Conservation (phyloP, 345 rosid genomes). For the Passiflora organensis region DNA sequence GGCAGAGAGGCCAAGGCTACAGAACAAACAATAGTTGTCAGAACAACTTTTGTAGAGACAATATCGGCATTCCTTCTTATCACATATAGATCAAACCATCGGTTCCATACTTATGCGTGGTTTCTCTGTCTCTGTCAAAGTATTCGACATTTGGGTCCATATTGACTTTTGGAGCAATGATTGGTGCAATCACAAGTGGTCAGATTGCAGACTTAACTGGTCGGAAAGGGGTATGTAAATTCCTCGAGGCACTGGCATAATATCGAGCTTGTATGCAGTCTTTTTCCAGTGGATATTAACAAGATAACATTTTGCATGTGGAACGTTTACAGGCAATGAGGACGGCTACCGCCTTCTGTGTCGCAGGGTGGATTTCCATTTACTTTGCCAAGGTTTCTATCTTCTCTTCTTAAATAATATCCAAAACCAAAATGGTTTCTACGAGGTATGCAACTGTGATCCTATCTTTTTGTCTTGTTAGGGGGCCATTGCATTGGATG, state of each 20-base stretch:
- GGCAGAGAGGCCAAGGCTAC: too few species aligned
- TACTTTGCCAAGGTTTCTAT: constrained; percentile 70
- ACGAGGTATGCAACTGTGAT: background rate
- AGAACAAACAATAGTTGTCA: too few species aligned
- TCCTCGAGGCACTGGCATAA: background rate
- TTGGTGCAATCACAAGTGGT: constrained; percentile 87
- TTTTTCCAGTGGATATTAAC: constrained; percentile 6
- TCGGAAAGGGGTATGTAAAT: constrained; percentile 67
- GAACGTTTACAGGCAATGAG: constrained; percentile 64
- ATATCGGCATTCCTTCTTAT: too few species aligned
- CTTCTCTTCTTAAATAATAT: background rate
- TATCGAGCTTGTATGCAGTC: background rate
- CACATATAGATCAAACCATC: too few species aligned
- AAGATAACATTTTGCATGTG: constrained; percentile 8
- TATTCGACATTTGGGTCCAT: constrained; percentile 83
- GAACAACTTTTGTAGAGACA: background rate
- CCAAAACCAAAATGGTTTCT: constrained; percentile 2
- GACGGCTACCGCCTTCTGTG: constrained; percentile 50
- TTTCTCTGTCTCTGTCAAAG: constrained; percentile 27
- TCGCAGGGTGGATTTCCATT: constrained; percentile 80
- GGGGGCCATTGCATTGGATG: constrained; percentile 58
- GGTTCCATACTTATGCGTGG: too few species aligned
- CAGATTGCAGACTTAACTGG: constrained; percentile 77
- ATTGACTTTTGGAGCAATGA: constrained; percentile 88
- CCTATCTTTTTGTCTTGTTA: constrained; percentile 13